Percentiles rank a stretch among this genome's conserved stretches.
These are phyloP conservation scores for Verticillium klebahnii DNA, from an alignment of 2,329 filamentous ascomycete species.

Conservation along the genomic window DNA sequence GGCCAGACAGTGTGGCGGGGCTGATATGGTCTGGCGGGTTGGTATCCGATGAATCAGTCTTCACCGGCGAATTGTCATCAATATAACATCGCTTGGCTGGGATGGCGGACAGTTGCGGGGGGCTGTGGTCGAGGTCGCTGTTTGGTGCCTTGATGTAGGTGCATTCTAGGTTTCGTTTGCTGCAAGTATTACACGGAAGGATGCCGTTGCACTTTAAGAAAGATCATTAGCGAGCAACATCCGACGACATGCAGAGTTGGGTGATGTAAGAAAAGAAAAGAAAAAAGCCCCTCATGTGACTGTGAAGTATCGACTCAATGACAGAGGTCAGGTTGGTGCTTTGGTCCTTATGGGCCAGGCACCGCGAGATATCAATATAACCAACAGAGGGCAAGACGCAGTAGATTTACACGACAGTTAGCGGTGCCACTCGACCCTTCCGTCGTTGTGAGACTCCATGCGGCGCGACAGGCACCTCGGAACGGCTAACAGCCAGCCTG, in stretches of 20 bases:
- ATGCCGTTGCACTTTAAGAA: slow-evolving; percentile 17
- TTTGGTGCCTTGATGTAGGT: slow-evolving; percentile 11
- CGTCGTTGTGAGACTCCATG: neutral
- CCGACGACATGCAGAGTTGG: neutral
- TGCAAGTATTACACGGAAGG: slow-evolving; percentile 17
- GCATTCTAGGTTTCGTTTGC: slow-evolving; percentile 16
- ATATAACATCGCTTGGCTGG: slow-evolving; percentile 13
- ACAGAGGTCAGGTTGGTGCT: neutral
- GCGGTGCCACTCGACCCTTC: neutral
- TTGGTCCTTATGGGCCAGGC: neutral
- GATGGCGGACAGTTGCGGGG: slow-evolving; percentile 8
- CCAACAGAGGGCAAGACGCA: neutral
- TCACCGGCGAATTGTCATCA: slow-evolving; percentile 5
- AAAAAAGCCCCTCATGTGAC: neutral
- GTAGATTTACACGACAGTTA: neutral
- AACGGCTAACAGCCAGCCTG: neutral
- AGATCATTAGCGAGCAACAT: neutral
- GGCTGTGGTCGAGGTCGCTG: slow-evolving; percentile 5
- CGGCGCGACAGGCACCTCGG: neutral
- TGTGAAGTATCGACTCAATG: neutral
- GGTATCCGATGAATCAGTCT: neutral
- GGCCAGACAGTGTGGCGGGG: neutral
- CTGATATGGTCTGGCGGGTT: neutral
- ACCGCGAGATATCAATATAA: neutral
- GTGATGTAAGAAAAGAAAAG: neutral